phyloP scores from a whole-genome alignment of 2,329 filamentous ascomycete genomes.

The Aspergillus arachidicola region DNA sequence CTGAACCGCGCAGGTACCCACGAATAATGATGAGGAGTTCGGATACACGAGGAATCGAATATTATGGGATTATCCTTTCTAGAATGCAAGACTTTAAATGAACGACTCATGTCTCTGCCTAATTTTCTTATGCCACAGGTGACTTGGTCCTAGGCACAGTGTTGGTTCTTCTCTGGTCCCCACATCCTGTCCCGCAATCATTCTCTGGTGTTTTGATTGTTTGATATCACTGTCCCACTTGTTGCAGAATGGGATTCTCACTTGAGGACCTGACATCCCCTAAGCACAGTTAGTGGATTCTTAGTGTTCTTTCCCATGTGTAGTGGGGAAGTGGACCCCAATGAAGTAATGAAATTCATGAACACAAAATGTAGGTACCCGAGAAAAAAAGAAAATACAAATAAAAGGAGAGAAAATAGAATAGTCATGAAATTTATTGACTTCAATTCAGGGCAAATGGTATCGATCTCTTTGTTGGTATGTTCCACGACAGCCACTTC shows the following conservation, averaged over 20 bases:
- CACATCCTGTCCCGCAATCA: neutral
- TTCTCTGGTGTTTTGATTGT: neutral
- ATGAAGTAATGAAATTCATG: neutral
- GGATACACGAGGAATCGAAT: too few species aligned
- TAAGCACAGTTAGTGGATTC: neutral
- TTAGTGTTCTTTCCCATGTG: neutral
- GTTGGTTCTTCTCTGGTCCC: neutral
- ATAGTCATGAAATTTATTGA: neutral
- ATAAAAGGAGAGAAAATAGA: neutral
- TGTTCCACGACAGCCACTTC: neutral
- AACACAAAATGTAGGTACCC: neutral
- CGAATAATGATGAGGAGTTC: neutral
- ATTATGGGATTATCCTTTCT: too few species aligned
- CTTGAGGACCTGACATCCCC: neutral
- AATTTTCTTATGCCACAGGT: neutral
- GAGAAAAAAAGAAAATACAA: neutral
- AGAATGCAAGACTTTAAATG: too few species aligned
- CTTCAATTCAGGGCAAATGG: neutral
- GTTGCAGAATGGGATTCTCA: neutral
- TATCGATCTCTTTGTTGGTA: neutral
- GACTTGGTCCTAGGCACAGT: neutral
- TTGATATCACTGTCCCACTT: conserved; percentile 2
- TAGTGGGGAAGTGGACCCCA: neutral
- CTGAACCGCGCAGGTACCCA: neutral
- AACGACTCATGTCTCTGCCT: neutral